phyloP scores from a whole-genome alignment of 2,329 filamentous ascomycete species.

The Stemphylium vesicarium region DNA sequence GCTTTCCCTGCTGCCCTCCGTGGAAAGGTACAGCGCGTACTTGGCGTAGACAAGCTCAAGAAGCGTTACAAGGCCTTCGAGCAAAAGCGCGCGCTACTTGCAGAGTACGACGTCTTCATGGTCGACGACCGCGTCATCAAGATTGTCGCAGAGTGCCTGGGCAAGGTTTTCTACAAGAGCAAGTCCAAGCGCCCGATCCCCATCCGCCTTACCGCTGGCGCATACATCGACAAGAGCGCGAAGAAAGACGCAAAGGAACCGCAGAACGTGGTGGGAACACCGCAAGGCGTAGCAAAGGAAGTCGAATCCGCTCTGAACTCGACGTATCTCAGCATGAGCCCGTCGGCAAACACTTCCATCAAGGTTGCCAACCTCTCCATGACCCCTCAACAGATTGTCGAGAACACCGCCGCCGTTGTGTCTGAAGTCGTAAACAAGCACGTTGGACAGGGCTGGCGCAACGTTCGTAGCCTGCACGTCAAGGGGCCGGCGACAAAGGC shows the following conservation, averaged over 20 bases:
- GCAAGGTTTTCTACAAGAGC: conserved; percentile 90
- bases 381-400: conserved; percentile 75
- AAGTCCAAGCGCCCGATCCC: conserved; percentile 87
- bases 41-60: conserved; percentile 85
- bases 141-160: conserved; percentile 76
- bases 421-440: conserved; percentile 73
- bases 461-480: conserved; percentile 83
- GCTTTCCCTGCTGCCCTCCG: conserved; percentile 60
- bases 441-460: conserved; percentile 85
- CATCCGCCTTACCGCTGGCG: conserved; percentile 69
- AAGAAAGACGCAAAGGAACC: conserved; percentile 42
- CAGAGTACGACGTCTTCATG: conserved; percentile 91
- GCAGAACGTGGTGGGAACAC: conserved; percentile 57
- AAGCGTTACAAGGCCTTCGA: conserved; percentile 90
- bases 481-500: conserved; percentile 89
- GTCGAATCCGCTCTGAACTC: conserved; percentile 77
- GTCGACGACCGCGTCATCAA: conserved; percentile 84
- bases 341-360: conserved; percentile 80
- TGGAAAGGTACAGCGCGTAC: conserved; percentile 63
- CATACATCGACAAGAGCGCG: conserved; percentile 65
- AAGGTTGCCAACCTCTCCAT: conserved; percentile 79
- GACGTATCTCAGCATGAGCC: conserved; percentile 81
- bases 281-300: conserved; percentile 76
- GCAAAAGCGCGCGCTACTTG: conserved; percentile 74
- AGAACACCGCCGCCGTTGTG: conserved; percentile 76